Conservation (phyloP, 2,329 filamentous ascomycete species). For the Phaeosphaeriaceae sp. region DNA sequence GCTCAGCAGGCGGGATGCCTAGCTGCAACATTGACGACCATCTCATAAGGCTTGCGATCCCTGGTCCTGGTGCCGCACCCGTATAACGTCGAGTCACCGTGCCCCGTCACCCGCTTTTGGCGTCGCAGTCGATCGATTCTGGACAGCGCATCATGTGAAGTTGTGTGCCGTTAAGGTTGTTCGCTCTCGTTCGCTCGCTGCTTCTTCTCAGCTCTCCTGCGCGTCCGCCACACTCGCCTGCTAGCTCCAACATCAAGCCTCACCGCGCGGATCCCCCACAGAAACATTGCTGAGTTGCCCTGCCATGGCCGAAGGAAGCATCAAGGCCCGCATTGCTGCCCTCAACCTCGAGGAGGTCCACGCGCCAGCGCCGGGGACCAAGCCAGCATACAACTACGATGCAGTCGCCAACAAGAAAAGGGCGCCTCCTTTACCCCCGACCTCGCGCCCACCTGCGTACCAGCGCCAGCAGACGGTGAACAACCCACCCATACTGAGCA, state of each 20-base stretch:
- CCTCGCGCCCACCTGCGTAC: slow-evolving; percentile 42
- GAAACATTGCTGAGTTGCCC: slow-evolving; percentile 1
- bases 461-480: slow-evolving; percentile 48
- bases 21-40: slow-evolving; percentile 1
- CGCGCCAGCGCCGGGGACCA: slow-evolving; percentile 43
- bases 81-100: slow-evolving; percentile 4
- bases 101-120: neutral
- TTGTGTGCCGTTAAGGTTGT: slow-evolving; percentile 3
- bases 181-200: slow-evolving; percentile 5
- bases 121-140: neutral
- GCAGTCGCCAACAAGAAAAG: slow-evolving; percentile 43
- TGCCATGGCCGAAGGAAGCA: slow-evolving; percentile 45
- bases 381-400: slow-evolving; percentile 48
- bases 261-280: slow-evolving; percentile 17
- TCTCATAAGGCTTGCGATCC: slow-evolving; percentile 10
- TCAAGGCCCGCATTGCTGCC: slow-evolving; percentile 58
- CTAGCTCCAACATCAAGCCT: slow-evolving; percentile 9
- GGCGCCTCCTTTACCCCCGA: slow-evolving; percentile 49
- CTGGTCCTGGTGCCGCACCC: slow-evolving; percentile 1
- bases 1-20: slow-evolving; percentile 11
- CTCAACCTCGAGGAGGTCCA: slow-evolving; percentile 57
- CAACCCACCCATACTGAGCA: slow-evolving; percentile 50
- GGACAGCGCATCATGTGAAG: slow-evolving; percentile 2
- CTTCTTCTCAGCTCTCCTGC: slow-evolving; percentile 5
- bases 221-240: slow-evolving; percentile 9